These are phyloP conservation scores for Pythium phragmitis DNA, from an alignment of 352 stramenopile genomes.

Conservation along the genomic window DNA sequence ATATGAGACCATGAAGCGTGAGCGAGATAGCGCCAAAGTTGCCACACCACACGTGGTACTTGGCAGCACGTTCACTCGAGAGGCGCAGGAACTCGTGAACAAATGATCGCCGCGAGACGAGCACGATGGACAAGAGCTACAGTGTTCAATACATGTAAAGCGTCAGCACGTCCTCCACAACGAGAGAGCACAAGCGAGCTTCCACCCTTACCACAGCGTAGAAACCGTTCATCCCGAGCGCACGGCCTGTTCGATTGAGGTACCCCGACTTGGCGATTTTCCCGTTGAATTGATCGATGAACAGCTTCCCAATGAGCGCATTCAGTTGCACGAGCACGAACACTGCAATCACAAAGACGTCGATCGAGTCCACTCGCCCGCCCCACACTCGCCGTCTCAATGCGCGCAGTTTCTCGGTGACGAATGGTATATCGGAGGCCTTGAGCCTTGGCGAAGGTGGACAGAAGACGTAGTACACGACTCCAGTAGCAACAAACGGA, in stretches of 20 bases:
- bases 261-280: constrained; percentile 64
- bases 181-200: background rate
- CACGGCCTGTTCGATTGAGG: constrained; percentile 44
- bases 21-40: constrained; percentile 51
- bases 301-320: constrained; percentile 57
- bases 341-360: constrained; percentile 37
- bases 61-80: constrained; percentile 52
- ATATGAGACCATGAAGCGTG: constrained; percentile 51
- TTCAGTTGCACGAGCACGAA: constrained; percentile 66
- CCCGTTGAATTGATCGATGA: constrained; percentile 60
- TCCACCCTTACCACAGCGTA: constrained; percentile 24
- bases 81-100: constrained; percentile 54
- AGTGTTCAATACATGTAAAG: background rate
- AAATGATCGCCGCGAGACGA: constrained; percentile 66
- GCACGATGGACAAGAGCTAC: constrained; percentile 52
- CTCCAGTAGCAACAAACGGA: constrained; percentile 22
- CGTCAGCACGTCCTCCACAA: background rate
- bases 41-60: constrained; percentile 63
- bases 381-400: constrained; percentile 13
- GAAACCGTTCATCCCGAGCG: constrained; percentile 67
- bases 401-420: constrained; percentile 10
- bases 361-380: constrained; percentile 41
- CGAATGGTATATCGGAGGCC: constrained; percentile 4
- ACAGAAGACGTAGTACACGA: constrained; percentile 21
- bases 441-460: constrained; percentile 13